Evolutionary conservation across 1,284 basidiomycete genomes (phyloP).

Genomic region (Paramarasmius palmivorus): DNA sequence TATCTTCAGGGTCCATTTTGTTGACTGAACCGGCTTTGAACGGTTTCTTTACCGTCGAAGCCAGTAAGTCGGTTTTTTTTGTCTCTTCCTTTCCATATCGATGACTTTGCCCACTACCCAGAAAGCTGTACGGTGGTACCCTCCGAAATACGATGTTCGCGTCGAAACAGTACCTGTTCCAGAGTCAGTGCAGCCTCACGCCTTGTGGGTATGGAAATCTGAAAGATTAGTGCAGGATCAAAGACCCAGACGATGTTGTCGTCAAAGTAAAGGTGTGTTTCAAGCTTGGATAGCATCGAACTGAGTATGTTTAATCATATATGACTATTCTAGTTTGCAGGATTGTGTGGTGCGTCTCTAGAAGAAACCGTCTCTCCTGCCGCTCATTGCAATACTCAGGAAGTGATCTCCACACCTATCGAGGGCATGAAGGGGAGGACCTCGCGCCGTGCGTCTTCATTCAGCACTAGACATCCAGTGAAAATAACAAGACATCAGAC

Average conservation of each 20-base stretch:
- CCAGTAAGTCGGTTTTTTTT: constrained; percentile 42
- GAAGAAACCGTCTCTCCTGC: not conserved
- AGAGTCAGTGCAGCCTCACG: constrained; percentile 34
- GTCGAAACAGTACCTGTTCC: constrained; percentile 62
- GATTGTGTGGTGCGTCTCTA: constrained; percentile 59
- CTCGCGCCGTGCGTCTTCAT: constrained; percentile 30
- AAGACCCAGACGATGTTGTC: constrained; percentile 74
- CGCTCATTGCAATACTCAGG: constrained; percentile 26
- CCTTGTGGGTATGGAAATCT: not conserved
- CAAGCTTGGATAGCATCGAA: not conserved
- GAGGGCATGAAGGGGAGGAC: constrained; percentile 49
- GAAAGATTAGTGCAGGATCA: constrained; percentile 44
- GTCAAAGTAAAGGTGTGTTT: constrained; percentile 63
- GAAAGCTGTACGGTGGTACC: constrained; percentile 57
- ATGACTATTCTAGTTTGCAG: constrained; percentile 52
- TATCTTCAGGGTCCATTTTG: no score
- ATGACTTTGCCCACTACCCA: constrained; percentile 6
- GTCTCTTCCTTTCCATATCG: not conserved
- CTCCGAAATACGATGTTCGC: constrained; percentile 67
- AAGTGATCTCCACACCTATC: constrained; percentile 81
- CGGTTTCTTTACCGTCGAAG: constrained; percentile 90
- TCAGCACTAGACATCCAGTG: not conserved
- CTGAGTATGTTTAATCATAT: not conserved
- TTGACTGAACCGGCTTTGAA: constrained; percentile 72
- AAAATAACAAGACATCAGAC: constrained; percentile 36